Base-by-base conservation (phyloP, 2,329 filamentous ascomycete species). In the Aspergillus ochraceus region DNA sequence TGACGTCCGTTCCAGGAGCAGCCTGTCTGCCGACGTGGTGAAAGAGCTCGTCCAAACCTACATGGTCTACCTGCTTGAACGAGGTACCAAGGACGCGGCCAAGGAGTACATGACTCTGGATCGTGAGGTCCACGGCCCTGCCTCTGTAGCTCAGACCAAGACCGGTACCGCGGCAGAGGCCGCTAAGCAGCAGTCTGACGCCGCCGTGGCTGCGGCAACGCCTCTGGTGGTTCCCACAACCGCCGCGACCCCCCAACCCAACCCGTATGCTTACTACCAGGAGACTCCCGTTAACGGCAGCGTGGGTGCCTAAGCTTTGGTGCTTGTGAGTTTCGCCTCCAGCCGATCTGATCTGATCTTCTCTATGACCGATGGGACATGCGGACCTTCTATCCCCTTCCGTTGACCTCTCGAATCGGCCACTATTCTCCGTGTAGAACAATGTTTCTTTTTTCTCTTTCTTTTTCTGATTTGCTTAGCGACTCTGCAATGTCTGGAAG, bases 101-200 rank as follows among this genome's bases (percentile, higher is more conserved):
- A 91, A 92, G 76, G 89, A 93, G 68, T 97, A 93, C 74, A 82
- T 97, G 71, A 80, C 84, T 60, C 80, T 98, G 39, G 94, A 99
- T 72, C 86, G 88, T 49, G 90, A 96, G 74, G 86, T 97, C 60
- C 95, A 96, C 74, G 95, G 95, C 1, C 78, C 79, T 4, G 65
- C 69, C 3, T 80, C 78, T 6, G 77, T 80, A 24, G 63, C 73
- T 29, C 62, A 69, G 42, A 64, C 68, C 49, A 72, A 75, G 59
- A 72, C 70, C 14, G 68, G 69, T 19, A 71, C 68, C n/a, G 55
- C 64, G 9, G 60, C 56, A 10, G 39, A 55, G 42, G 52, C 36
- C n/a, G 52, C 36, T 30, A 36, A 45, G 19, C 53, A 49, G 24
- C 26, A 24, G n/a, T 39, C 54, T 19, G 32, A 45, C 17, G 45